These are phyloP conservation scores for Ceratocystis diversiconidia DNA, from an alignment of 2,329 filamentous ascomycete species.

Conservation along the genomic window DNA sequence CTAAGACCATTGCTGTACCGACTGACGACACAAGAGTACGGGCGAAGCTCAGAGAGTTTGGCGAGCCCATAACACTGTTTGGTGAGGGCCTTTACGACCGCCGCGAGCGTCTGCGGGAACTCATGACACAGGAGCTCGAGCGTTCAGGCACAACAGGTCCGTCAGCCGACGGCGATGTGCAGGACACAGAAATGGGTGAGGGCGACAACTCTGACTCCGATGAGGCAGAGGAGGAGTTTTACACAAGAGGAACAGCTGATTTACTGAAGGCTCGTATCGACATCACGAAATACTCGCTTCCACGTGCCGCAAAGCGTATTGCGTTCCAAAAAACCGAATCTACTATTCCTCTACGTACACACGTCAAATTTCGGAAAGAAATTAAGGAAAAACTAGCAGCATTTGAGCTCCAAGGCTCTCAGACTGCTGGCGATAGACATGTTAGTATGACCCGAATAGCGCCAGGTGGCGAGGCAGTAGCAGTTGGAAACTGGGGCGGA, in stretches of 20 bases:
- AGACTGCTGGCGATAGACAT: constrained; percentile 80
- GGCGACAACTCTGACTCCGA: constrained; percentile 44
- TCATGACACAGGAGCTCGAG: constrained; percentile 62
- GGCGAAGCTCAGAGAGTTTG: constrained; percentile 63
- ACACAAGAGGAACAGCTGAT: constrained; percentile 64
- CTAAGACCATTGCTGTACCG: constrained; percentile 77
- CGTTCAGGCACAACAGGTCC: constrained; percentile 26
- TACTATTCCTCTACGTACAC: constrained; percentile 69
- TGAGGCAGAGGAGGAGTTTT: constrained; percentile 81
- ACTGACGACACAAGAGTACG: constrained; percentile 86
- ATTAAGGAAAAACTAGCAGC: constrained; percentile 69
- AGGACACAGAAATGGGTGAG: constrained; percentile 30
- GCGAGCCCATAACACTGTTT: constrained; percentile 89
- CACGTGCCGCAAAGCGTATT: constrained; percentile 62
- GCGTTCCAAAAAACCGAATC: constrained; percentile 68
- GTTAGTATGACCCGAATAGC: constrained; percentile 86
- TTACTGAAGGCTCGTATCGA: constrained; percentile 62
- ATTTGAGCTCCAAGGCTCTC: constrained; percentile 86
- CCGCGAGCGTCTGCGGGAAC: constrained; percentile 69
- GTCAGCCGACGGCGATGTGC: constrained; percentile 30
- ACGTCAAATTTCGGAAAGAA: constrained; percentile 81
- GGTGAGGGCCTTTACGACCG: constrained; percentile 78
- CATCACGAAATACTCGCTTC: constrained; percentile 73
- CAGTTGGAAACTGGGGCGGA: constrained; percentile 86
- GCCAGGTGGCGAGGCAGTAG: constrained; percentile 68